Evolutionary conservation across 129 eudicot species (phyloP).

Genomic region (Tanacetum coccineum): DNA sequence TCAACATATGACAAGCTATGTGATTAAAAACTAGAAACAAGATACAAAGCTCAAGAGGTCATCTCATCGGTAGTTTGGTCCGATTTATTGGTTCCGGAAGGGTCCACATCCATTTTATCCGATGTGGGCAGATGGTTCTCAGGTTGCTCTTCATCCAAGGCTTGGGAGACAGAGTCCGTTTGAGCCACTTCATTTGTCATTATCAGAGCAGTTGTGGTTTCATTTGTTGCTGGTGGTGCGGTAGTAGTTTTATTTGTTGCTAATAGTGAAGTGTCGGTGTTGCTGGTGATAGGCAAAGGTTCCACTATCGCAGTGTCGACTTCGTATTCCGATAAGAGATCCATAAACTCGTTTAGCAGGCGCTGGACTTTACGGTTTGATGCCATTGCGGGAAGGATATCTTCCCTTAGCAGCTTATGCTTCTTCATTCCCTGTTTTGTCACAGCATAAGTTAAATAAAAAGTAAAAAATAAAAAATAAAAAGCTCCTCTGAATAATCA

Average conservation of each 20-base stretch:
- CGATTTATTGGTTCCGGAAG: conserved; percentile 23
- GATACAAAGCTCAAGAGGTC: conserved; percentile 24
- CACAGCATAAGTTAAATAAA: background rate
- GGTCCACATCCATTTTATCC: conserved; percentile 49
- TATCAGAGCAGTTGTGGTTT: conserved; percentile 11
- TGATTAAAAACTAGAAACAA: background rate
- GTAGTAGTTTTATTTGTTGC: conserved; percentile 23
- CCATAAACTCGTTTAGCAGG: conserved; percentile 89
- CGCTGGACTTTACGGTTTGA: conserved; percentile 93
- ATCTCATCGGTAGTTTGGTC: conserved; percentile 24
- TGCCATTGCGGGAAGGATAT: conserved; percentile 98
- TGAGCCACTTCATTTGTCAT: conserved; percentile 29
- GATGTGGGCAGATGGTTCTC: conserved; percentile 20
- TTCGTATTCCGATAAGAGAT: conserved; percentile 78
- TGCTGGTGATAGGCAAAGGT: conserved; percentile 18
- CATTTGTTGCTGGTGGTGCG: conserved; percentile 19
- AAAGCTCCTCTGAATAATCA: background rate
- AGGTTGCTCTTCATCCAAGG: conserved; percentile 29
- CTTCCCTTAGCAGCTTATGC: conserved; percentile 85
- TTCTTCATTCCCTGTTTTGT: conserved; percentile 77
- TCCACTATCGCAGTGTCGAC: conserved; percentile 21
- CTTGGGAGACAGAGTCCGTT: conserved; percentile 25
- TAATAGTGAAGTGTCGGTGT: conserved; percentile 5
- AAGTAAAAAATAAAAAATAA: too few species aligned
- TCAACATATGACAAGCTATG: too few species aligned